Conservation (phyloP, 306 rosid species). For the Lathyrus tuberosus region DNA sequence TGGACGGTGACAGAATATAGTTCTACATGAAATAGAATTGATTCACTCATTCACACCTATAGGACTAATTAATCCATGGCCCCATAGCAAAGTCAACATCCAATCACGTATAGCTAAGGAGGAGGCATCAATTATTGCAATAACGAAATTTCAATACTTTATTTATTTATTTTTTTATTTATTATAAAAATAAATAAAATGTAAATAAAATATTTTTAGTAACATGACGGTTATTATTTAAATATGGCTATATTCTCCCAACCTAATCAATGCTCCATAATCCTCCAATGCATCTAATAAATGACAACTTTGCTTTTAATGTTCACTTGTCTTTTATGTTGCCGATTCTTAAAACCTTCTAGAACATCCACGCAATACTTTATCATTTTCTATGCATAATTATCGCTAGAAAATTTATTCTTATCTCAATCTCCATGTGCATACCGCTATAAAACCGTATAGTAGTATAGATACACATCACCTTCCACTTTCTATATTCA, state of each 20-base stretch:
- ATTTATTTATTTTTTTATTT: too few relatives aligned
- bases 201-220: too few relatives aligned
- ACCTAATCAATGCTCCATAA: neutral
- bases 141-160: too few relatives aligned
- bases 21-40: neutral
- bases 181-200: too few relatives aligned
- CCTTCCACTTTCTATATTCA: neutral
- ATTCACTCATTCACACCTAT: neutral
- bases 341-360: constrained; percentile 42
- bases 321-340: neutral
- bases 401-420: neutral
- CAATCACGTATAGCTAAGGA: neutral
- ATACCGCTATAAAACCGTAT: neutral
- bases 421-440: constrained; percentile 39
- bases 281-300: neutral
- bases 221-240: too few relatives aligned
- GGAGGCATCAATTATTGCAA: neutral
- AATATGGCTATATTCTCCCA: neutral
- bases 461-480: constrained; percentile 14
- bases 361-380: constrained; percentile 31
- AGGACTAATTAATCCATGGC: neutral
- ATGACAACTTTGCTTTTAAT: neutral
- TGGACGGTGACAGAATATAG: neutral
- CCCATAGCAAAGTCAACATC: neutral
- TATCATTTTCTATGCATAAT: neutral